phyloP scores from a whole-genome alignment of 306 rosid species.

The Dryas alaskensis region DNA sequence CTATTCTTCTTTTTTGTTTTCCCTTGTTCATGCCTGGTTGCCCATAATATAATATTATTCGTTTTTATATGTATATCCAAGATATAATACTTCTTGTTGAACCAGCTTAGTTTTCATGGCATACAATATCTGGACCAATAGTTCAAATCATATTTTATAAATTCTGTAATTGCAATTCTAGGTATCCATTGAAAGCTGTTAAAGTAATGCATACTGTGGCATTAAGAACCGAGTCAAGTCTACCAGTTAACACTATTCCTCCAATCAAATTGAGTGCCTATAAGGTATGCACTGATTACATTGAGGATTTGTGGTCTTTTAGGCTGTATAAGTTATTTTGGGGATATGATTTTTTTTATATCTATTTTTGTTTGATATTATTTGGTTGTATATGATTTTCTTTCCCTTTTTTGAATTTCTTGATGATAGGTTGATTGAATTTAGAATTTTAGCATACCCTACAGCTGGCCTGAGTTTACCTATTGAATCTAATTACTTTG shows the following conservation, averaged over 20 bases:
- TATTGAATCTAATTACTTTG: slow-evolving; percentile 16
- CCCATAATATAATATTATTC: too few species aligned
- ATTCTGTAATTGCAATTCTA: slow-evolving; percentile 29
- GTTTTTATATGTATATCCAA: background rate
- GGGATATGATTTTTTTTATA: background rate
- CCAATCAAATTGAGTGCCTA: slow-evolving; percentile 43
- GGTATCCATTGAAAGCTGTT: slow-evolving; percentile 93
- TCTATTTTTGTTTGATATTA: background rate
- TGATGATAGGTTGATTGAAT: background rate
- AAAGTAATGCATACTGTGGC: slow-evolving; percentile 95
- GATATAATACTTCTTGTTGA: background rate
- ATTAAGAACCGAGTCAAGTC: slow-evolving; percentile 68
- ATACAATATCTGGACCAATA: background rate
- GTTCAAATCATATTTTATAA: background rate
- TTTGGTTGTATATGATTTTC: background rate
- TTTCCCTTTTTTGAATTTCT: background rate
- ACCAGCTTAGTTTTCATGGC: background rate
- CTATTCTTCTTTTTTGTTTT: background rate
- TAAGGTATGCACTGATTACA: slow-evolving; percentile 39
- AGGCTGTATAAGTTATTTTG: background rate
- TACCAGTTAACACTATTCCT: slow-evolving; percentile 40
- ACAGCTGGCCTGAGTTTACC: background rate
- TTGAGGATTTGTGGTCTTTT: background rate
- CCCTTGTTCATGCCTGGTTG: background rate
- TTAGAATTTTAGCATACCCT: background rate